phyloP scores from a whole-genome alignment of 345 rosid genomes.

The Pseudoturritis turrita region DNA sequence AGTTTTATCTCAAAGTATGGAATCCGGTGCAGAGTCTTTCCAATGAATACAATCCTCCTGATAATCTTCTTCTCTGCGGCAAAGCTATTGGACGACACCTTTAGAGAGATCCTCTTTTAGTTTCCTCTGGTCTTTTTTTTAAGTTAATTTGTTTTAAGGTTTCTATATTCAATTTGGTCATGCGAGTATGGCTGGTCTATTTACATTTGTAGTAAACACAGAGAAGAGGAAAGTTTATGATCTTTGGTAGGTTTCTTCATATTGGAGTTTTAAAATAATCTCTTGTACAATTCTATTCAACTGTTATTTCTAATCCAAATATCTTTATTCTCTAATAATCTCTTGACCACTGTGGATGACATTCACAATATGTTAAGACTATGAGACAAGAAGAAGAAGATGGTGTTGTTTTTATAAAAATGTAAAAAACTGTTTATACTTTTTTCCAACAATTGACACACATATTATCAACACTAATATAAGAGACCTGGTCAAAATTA shows the following conservation, averaged over 20 bases:
- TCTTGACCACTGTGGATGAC: no score
- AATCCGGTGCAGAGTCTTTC: constrained; percentile 47
- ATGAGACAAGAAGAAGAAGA: no score
- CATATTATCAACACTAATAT: no score
- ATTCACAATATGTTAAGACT: no score
- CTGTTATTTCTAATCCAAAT: not conserved
- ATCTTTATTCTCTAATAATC: no score
- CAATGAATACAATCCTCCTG: constrained; percentile 72
- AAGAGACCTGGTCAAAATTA: no score
- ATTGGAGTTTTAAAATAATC: not conserved
- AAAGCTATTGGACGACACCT: constrained; percentile 58
- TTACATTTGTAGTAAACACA: not conserved
- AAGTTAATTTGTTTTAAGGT: not conserved
- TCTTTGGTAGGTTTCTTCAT: not conserved
- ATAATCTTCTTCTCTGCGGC: constrained; percentile 75
- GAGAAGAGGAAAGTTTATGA: not conserved
- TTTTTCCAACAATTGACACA: no score
- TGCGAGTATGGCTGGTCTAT: constrained; percentile 37
- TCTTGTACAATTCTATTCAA: not conserved
- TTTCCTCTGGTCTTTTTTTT: not conserved
- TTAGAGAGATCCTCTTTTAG: constrained; percentile 18
- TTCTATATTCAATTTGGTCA: constrained; percentile 16
- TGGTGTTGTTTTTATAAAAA: no score
- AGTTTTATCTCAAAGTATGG: constrained; percentile 82
- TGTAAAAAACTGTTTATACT: no score